A percentile compares a stretch with the other conserved stretches of the same genome.
Evolutionary conservation across 352 stramenopile genomes (phyloP).

Genomic region (Phytophthora europaea): DNA sequence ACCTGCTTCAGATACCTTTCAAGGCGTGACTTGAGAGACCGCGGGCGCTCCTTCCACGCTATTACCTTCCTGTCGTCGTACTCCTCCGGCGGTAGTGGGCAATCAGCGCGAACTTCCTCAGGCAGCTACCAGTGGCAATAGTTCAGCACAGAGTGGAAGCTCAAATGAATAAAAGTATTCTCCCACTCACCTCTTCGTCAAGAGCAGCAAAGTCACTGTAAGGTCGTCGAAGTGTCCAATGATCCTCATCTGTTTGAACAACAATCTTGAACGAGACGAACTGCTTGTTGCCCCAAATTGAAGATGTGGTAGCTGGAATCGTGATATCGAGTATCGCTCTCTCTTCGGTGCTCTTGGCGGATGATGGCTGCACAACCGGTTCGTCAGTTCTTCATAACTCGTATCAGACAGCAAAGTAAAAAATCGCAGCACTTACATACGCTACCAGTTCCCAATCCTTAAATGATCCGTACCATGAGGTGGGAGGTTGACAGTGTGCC

Average conservation of each 20-base stretch:
- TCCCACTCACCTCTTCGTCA: constrained; percentile 51
- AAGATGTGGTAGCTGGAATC: constrained; percentile 76
- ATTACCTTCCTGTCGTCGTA: constrained; percentile 49
- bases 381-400: not conserved
- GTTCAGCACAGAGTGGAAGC: not conserved
- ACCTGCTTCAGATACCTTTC: constrained; percentile 72
- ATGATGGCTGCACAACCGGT: constrained; percentile 25
- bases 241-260: constrained; percentile 74
- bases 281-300: constrained; percentile 75
- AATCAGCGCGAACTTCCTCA: constrained; percentile 52
- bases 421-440: constrained; percentile 23
- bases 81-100: constrained; percentile 60
- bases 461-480: constrained; percentile 70
- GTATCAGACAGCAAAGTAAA: not conserved
- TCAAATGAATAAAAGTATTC: not conserved
- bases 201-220: constrained; percentile 75
- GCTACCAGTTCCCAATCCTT: constrained; percentile 47
- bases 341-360: constrained; percentile 26
- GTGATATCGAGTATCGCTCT: constrained; percentile 55
- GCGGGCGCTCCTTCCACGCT: constrained; percentile 68
- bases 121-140: constrained; percentile 42
- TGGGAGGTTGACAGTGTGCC: constrained; percentile 44
- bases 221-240: constrained; percentile 71
- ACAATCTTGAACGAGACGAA: constrained; percentile 86
- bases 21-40: constrained; percentile 74